A percentile compares a stretch with the other conserved stretches of the same genome.
These are phyloP conservation scores for Fusarium gaditjirri DNA, from an alignment of 2,329 filamentous ascomycete genomes.

Conservation along the genomic window DNA sequence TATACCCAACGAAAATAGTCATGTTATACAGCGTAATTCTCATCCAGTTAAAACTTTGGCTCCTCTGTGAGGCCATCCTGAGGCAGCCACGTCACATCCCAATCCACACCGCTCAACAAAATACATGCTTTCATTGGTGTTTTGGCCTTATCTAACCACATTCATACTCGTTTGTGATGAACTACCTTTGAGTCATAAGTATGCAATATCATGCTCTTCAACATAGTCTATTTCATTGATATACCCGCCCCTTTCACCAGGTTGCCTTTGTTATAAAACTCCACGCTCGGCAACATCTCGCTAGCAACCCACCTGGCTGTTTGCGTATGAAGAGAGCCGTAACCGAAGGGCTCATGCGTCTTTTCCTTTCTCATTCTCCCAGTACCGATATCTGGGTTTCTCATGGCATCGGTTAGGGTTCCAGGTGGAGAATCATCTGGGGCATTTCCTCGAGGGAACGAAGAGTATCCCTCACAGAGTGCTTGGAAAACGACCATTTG, in stretches of 20 bases:
- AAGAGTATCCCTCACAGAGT: constrained; percentile 63
- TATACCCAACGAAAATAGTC: not conserved
- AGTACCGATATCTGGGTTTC: constrained; percentile 43
- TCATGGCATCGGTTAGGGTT: constrained; percentile 45
- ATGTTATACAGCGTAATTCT: not conserved
- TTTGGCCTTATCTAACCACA: not conserved
- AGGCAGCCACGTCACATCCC: constrained; percentile 24
- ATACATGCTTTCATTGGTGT: constrained; percentile 6
- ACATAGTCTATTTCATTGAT: constrained; percentile 16
- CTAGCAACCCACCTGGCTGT: constrained; percentile 71
- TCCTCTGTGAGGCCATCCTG: constrained; percentile 14
- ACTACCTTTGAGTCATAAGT: constrained; percentile 1
- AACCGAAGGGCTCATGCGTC: constrained; percentile 62
- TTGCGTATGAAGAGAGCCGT: constrained; percentile 65
- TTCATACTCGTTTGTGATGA: not conserved
- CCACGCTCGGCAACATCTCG: constrained; percentile 59
- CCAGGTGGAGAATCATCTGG: constrained; percentile 29
- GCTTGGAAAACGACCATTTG: constrained; percentile 71
- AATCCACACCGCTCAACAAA: constrained; percentile 13
- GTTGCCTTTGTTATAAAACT: constrained; percentile 63
- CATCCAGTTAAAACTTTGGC: not conserved
- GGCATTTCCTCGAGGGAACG: constrained; percentile 51
- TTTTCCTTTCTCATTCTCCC: constrained; percentile 55
- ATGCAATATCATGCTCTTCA: not conserved
- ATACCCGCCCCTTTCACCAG: constrained; percentile 59